Percentiles rank a stretch among this genome's conserved stretches.
Evolutionary conservation across 257 asterid genomes (phyloP).

Genomic region (Echites panduratus): DNA sequence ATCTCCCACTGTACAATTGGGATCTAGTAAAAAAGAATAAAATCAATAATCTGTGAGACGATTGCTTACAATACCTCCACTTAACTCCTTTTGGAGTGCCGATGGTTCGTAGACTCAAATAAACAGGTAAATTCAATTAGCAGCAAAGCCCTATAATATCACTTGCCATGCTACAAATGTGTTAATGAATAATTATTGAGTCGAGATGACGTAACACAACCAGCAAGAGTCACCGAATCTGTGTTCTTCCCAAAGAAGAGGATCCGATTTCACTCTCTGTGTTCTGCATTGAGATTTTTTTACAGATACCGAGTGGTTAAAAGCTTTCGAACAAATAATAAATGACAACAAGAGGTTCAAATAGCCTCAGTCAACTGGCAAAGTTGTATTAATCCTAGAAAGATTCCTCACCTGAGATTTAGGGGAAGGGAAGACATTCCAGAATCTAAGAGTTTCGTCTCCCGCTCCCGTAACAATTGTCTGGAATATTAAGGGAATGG

Average conservation of each 20-base stretch:
- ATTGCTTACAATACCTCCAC: slow-evolving; percentile 8
- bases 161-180: background rate
- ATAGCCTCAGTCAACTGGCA: too few species aligned
- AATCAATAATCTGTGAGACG: slow-evolving; percentile 10
- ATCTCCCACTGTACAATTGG: slow-evolving; percentile 43
- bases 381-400: background rate
- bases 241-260: slow-evolving; percentile 83
- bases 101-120: background rate
- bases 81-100: background rate
- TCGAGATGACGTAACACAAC: background rate
- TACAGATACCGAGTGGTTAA: slow-evolving; percentile 15
- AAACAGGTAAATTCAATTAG: background rate
- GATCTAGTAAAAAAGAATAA: slow-evolving; percentile 13
- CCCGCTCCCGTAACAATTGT: slow-evolving; percentile 99
- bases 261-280: slow-evolving; percentile 90
- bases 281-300: slow-evolving; percentile 42
- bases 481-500: slow-evolving; percentile 26
- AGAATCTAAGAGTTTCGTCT: slow-evolving; percentile 92
- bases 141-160: background rate
- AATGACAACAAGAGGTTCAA: background rate
- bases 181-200: slow-evolving; percentile 8
- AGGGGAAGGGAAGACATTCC: slow-evolving; percentile 94
- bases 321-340: background rate
- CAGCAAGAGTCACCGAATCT: slow-evolving; percentile 49
- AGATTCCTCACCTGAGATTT: slow-evolving; percentile 66